Percentiles rank a stretch among this genome's conserved stretches.
Evolutionary conservation across 345 rosid genomes (phyloP).

Genomic region (Aethionema arabicum): DNA sequence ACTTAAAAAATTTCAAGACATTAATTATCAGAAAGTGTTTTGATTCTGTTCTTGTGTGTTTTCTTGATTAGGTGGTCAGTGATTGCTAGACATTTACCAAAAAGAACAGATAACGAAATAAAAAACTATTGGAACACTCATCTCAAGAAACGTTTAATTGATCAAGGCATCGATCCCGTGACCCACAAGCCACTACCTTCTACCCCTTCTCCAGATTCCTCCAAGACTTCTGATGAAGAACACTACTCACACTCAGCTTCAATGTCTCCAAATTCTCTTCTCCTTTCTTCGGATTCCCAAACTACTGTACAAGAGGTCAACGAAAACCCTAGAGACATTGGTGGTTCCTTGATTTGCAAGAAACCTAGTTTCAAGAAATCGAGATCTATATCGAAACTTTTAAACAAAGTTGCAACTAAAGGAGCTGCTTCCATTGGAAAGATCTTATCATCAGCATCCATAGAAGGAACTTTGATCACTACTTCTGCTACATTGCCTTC

Average conservation of each 20-base stretch:
- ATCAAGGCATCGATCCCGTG: conserved; percentile 73
- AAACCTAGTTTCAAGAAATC: conserved; percentile 13
- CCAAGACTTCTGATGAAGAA: conserved; percentile 19
- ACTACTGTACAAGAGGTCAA: conserved; percentile 14
- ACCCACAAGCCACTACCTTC: conserved; percentile 55
- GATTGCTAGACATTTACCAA: conserved; percentile 60
- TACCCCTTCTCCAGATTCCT: not conserved
- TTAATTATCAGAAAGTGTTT: not conserved
- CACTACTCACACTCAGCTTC: conserved; percentile 12
- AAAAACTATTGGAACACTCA: conserved; percentile 72
- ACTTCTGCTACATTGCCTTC: conserved; percentile 17
- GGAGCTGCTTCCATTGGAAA: conserved; percentile 27
- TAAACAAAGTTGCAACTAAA: conserved; percentile 37
- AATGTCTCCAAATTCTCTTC: conserved; percentile 23
- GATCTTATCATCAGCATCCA: conserved; percentile 28
- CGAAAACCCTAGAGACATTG: conserved; percentile 5
- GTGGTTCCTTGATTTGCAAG: conserved; percentile 30
- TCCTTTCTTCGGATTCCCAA: conserved; percentile 10
- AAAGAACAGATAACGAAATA: conserved; percentile 66
- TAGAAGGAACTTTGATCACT: conserved; percentile 26
- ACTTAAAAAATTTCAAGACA: not conserved
- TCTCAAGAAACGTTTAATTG: conserved; percentile 59
- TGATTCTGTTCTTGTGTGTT: not conserved
- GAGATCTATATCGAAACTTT: conserved; percentile 26
- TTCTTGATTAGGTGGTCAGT: conserved; percentile 53